Evolutionary conservation across 176 grass and related monocot genomes (phyloP), one percentile per base, ranked within the genome.

Genomic region (Carex littledalei): DNA sequence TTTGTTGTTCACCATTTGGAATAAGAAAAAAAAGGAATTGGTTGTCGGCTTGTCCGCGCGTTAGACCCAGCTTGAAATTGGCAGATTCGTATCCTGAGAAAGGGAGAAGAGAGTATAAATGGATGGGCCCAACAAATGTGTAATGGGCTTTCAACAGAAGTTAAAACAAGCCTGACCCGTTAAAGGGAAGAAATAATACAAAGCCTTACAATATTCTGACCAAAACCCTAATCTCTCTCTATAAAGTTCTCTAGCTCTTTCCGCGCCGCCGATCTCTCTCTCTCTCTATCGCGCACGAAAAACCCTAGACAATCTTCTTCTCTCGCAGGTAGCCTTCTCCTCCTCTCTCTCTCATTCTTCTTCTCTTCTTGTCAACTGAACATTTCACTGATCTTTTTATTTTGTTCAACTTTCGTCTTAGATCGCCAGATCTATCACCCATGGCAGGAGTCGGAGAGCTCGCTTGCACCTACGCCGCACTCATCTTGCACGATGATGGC

Each of bases 391-490:
- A 64, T 65, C 13, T 65, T 2, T 26, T 16, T 65, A n/a, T 49
- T 58, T 79, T n/a, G 31, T 12, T 85, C 4, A 8, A 10, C 1
- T 70, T 67, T 64, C 3, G 32, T 21, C 4, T 7, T 67, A 52
- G 81, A 32, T 69, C 63, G 50, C 43, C 24, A 47, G 73, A 65
- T 80, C 61, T 8, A 34, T 47, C 45, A 47, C 80, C 84, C 61
- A 94, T 94, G 91, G 87, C 94, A 39, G 81, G 81, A 83, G 66
- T 84, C 52, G 81, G 84, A 56, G 94, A 97, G 89, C 58, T 94
- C 82, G 94, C 94, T 66, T 97, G 94, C 91, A 89, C 89, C 86
- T 93, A 94, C 85, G 94, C 94, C 66, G 87, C 91, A 49, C 80
- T 96, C 87, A 96, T 96, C 87, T 91, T 96, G 64, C 81, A 89